phyloP scores from a whole-genome alignment of 2,329 filamentous ascomycete species.

The Arthrobotrys musiformis region DNA sequence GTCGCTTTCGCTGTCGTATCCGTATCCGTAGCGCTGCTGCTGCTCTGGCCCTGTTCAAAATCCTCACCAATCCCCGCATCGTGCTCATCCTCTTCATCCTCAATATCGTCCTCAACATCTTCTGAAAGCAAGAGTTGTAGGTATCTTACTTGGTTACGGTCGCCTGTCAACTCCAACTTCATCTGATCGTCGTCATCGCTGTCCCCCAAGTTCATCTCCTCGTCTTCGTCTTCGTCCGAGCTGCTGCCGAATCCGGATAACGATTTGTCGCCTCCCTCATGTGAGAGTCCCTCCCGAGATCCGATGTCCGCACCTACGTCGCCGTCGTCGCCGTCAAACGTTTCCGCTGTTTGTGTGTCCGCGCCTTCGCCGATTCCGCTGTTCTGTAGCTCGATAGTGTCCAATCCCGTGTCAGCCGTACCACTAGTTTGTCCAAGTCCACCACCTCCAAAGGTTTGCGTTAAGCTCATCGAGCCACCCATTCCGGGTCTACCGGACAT shows the following conservation, averaged over 20 bases:
- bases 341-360: slow-evolving; percentile 65
- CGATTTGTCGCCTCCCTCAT: slow-evolving; percentile 70
- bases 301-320: slow-evolving; percentile 65
- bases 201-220: slow-evolving; percentile 87
- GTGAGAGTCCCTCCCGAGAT: slow-evolving; percentile 35
- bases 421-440: slow-evolving; percentile 35
- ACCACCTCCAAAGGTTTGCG: slow-evolving; percentile 57
- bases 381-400: slow-evolving; percentile 60
- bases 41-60: slow-evolving; percentile 56
- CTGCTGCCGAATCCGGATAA: slow-evolving; percentile 93
- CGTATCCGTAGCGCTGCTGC: slow-evolving; percentile 41
- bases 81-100: slow-evolving; percentile 59
- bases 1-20: slow-evolving; percentile 33
- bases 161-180: slow-evolving; percentile 58
- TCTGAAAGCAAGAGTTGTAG: slow-evolving; percentile 57
- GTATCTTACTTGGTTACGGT: slow-evolving; percentile 60
- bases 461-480: slow-evolving; percentile 60
- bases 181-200: slow-evolving; percentile 69
- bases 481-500: slow-evolving; percentile 74
- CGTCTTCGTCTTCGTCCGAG: slow-evolving; percentile 82
- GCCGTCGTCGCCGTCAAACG: slow-evolving; percentile 68
- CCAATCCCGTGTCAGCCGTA: slow-evolving; percentile 55
- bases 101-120: slow-evolving; percentile 60
- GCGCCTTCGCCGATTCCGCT: slow-evolving; percentile 56
- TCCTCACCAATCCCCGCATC: slow-evolving; percentile 53